phyloP scores from a whole-genome alignment of 2,329 filamentous ascomycete species.

The Graphiopsis chlorocephala region DNA sequence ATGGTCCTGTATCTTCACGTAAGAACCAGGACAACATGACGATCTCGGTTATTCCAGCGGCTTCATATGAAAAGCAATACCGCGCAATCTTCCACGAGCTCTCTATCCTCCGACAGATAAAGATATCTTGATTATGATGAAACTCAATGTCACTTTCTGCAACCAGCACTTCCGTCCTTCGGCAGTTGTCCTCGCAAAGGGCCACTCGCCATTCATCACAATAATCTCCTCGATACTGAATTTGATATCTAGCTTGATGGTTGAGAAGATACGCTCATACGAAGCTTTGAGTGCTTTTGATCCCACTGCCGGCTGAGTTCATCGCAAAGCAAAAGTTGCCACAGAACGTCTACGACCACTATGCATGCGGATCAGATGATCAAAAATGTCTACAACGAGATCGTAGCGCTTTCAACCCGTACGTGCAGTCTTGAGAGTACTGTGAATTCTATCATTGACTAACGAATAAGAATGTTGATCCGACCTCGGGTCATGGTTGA shows the following conservation, averaged over 20 bases:
- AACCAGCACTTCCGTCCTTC: conserved; percentile 15
- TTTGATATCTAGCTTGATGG: conserved; percentile 17
- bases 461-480: conserved; percentile 14
- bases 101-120: conserved; percentile 18
- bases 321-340: conserved; percentile 8
- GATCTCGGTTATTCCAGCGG: not conserved
- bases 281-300: conserved; percentile 14
- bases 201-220: conserved; percentile 12
- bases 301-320: conserved; percentile 14
- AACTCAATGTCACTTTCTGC: conserved; percentile 15
- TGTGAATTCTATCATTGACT: not conserved
- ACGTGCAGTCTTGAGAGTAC: not conserved
- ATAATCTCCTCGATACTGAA: conserved; percentile 20
- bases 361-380: conserved; percentile 13
- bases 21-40: not conserved
- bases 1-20: not conserved
- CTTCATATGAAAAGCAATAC: conserved; percentile 21
- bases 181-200: conserved; percentile 20
- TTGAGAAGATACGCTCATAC: conserved; percentile 17
- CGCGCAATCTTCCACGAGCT: conserved; percentile 20
- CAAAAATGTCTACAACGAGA: conserved; percentile 6
- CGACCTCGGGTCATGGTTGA: conserved; percentile 26
- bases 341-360: conserved; percentile 14
- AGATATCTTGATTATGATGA: conserved; percentile 20
- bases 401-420: conserved; percentile 1